phyloP scores from a whole-genome alignment of 1,284 basidiomycete genomes.

The Sporisorium graminicola region DNA sequence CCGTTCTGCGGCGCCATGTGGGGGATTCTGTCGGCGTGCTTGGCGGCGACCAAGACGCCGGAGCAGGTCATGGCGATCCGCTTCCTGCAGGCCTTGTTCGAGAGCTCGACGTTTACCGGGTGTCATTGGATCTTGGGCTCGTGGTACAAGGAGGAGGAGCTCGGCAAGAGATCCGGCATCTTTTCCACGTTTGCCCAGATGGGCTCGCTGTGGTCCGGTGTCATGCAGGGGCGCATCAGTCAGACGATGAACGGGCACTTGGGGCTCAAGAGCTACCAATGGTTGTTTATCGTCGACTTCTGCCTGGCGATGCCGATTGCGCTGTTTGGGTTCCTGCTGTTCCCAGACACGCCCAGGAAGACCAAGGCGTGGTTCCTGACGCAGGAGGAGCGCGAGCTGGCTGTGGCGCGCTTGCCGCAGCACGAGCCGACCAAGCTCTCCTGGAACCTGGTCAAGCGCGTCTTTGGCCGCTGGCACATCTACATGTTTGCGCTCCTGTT shows the following conservation, averaged over 20 bases:
- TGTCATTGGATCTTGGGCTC: conserved; percentile 79
- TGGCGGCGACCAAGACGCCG: conserved; percentile 40
- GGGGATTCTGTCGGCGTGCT: conserved; percentile 51
- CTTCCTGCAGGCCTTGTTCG: conserved; percentile 80
- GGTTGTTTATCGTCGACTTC: conserved; percentile 81
- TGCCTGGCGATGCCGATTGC: conserved; percentile 78
- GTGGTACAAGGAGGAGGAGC: conserved; percentile 79
- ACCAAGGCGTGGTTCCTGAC: conserved; percentile 78
- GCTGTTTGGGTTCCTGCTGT: conserved; percentile 79
- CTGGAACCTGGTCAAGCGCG: conserved; percentile 72
- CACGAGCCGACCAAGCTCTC: conserved; percentile 72
- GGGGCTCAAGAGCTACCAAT: conserved; percentile 79
- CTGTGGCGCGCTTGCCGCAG: conserved; percentile 57
- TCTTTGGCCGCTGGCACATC: conserved; percentile 76
- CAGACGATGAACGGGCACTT: conserved; percentile 75
- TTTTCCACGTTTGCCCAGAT: conserved; percentile 78
- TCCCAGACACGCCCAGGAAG: conserved; percentile 78
- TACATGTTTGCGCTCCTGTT: conserved; percentile 69
- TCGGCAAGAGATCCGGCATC: conserved; percentile 79
- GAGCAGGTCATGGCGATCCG: conserved; percentile 78
- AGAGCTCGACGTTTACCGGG: conserved; percentile 73
- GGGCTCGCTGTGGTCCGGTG: conserved; percentile 76
- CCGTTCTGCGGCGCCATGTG: conserved; percentile 59
- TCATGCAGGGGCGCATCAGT: conserved; percentile 79
- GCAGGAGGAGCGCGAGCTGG: conserved; percentile 72